phyloP scores from a whole-genome alignment of 768 basidiomycete genomes.

The Cyclocybe cylindracea region DNA sequence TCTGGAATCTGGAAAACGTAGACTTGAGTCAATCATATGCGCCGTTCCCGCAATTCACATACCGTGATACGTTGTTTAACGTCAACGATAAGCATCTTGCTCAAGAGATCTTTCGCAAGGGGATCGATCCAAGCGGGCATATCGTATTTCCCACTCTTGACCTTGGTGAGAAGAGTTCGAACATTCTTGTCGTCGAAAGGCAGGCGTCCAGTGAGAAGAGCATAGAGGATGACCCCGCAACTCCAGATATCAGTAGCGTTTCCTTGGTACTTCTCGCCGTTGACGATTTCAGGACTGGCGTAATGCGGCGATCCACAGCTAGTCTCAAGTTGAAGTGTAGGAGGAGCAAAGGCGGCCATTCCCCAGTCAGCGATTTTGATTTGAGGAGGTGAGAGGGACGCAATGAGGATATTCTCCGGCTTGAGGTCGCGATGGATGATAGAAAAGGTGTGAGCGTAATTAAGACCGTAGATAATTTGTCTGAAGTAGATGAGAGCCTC shows the following conservation, averaged over 20 bases:
- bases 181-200: slow-evolving; percentile 95
- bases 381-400: slow-evolving; percentile 74
- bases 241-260: slow-evolving; percentile 96
- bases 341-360: slow-evolving; percentile 95
- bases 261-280: slow-evolving; percentile 86
- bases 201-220: slow-evolving; percentile 85
- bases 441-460: slow-evolving; percentile 96
- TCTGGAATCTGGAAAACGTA: slow-evolving; percentile 68
- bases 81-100: slow-evolving; percentile 88
- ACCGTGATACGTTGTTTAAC: slow-evolving; percentile 81
- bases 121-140: slow-evolving; percentile 81
- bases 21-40: not conserved
- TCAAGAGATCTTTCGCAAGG: slow-evolving; percentile 82
- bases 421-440: slow-evolving; percentile 98
- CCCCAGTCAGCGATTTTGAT: slow-evolving; percentile 99
- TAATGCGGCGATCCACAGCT: slow-evolving; percentile 98
- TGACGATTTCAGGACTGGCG: slow-evolving; percentile 94
- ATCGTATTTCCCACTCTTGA: slow-evolving; percentile 83
- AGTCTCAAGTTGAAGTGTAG: slow-evolving; percentile 83
- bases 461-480: slow-evolving; percentile 92
- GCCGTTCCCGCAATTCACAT: slow-evolving; percentile 21
- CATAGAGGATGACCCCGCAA: slow-evolving; percentile 91
- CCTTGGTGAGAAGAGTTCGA: slow-evolving; percentile 74
- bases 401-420: slow-evolving; percentile 95
- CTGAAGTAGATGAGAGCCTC: slow-evolving; percentile 94